Evolutionary conservation across 495 filamentous ascomycete species (phyloP).

Genomic region (Daldinia decipiens): DNA sequence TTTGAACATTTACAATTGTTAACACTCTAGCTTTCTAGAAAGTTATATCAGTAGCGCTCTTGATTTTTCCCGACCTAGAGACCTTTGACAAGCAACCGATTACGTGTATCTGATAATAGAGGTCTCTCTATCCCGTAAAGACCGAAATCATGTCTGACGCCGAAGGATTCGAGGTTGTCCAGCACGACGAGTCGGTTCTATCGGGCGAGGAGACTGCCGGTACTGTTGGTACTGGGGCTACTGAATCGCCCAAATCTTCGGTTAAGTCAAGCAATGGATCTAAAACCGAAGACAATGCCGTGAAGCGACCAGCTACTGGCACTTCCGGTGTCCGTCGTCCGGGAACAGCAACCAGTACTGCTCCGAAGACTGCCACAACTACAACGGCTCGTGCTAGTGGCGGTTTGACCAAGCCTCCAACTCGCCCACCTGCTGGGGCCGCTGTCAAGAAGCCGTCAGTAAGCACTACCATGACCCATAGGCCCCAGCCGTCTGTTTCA

Average conservation of each 20-base stretch:
- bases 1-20: constrained; percentile 12
- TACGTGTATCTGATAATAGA: constrained; percentile 21
- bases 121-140: constrained; percentile 10
- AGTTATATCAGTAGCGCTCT: constrained; percentile 36
- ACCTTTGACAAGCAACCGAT: constrained; percentile 30
- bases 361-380: constrained; percentile 53
- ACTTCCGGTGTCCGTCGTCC: constrained; percentile 45
- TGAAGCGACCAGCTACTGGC: constrained; percentile 49
- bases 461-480: constrained; percentile 51
- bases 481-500: constrained; percentile 56
- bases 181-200: constrained; percentile 52
- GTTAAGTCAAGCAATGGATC: constrained; percentile 47
- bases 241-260: constrained; percentile 46
- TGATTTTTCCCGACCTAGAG: constrained; percentile 20
- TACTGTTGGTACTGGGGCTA: constrained; percentile 38
- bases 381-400: constrained; percentile 52
- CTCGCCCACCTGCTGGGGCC: constrained; percentile 49
- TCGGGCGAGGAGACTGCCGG: constrained; percentile 48
- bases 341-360: constrained; percentile 44
- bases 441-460: constrained; percentile 51
- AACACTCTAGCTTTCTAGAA: constrained; percentile 26
- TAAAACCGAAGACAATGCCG: constrained; percentile 42
- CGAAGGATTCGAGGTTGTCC: constrained; percentile 55
- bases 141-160: constrained; percentile 56
- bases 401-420: constrained; percentile 52